A percentile compares a stretch with the other conserved stretches of the same genome.
These are phyloP conservation scores for Lobosporangium transversale DNA, from an alignment of 192 early-diverging fungal species.

Conservation along the genomic window DNA sequence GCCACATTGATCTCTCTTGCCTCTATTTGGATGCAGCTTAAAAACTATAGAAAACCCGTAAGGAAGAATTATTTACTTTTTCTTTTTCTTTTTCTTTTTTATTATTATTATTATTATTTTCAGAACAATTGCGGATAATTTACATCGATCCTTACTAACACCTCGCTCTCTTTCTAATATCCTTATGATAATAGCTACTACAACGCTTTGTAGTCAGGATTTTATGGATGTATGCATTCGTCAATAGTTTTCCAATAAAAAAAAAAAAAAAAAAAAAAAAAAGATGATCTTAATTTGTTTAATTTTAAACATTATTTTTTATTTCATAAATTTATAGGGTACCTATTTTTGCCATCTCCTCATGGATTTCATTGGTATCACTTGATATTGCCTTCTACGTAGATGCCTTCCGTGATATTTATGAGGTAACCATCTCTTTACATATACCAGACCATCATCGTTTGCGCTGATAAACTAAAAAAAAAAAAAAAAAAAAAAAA, in stretches of 20 bases:
- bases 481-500: too few species aligned
- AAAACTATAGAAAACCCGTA: slow-evolving; percentile 70
- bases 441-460: background rate
- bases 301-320: background rate
- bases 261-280: too few species aligned
- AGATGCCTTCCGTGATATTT: slow-evolving; percentile 90
- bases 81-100: slow-evolving; percentile 1
- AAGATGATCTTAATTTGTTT: too few species aligned
- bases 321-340: slow-evolving; percentile 61
- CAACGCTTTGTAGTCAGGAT: slow-evolving; percentile 50
- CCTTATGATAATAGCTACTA: slow-evolving; percentile 14
- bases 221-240: slow-evolving; percentile 46
- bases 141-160: too few species aligned
- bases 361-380: slow-evolving; percentile 78
- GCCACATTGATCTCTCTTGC: slow-evolving; percentile 60
- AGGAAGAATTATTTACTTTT: background rate
- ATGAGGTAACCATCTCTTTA: slow-evolving; percentile 63
- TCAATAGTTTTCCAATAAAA: too few species aligned
- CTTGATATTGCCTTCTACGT: slow-evolving; percentile 79
- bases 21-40: slow-evolving; percentile 67
- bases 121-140: too few species aligned
- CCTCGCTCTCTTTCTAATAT: too few species aligned
- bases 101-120: background rate
- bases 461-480: too few species aligned
- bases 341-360: slow-evolving; percentile 89